Evolutionary conservation across 2,329 filamentous ascomycete species (phyloP).

Genomic region (Stachybotrys chartarum): DNA sequence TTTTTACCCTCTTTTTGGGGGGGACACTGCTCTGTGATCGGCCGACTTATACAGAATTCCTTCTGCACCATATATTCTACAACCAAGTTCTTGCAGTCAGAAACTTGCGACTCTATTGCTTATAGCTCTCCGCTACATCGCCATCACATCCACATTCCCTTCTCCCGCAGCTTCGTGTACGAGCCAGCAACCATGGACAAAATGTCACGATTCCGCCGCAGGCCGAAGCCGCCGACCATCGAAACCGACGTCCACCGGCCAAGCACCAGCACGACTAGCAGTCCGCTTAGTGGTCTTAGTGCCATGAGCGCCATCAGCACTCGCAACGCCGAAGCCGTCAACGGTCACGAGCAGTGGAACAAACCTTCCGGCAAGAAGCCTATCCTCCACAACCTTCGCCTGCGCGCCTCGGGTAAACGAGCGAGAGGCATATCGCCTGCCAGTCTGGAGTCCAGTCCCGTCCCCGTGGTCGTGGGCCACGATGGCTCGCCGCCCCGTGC

Average conservation of each 20-base stretch:
- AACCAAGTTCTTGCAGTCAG: background rate
- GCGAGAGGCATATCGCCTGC: conserved; percentile 33
- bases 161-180: background rate
- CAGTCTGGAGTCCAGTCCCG: conserved; percentile 19
- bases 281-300: conserved; percentile 18
- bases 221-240: conserved; percentile 35
- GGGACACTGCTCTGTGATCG: too few relatives aligned
- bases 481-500: conserved; percentile 23
- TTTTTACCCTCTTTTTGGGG: too few relatives aligned
- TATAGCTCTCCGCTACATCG: background rate
- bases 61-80: too few relatives aligned
- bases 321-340: conserved; percentile 8
- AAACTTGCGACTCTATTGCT: background rate
- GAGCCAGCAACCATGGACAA: conserved; percentile 27
- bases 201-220: conserved; percentile 34
- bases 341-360: conserved; percentile 8
- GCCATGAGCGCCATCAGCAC: conserved; percentile 12
- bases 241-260: conserved; percentile 29
- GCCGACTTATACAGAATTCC: too few relatives aligned
- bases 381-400: conserved; percentile 36
- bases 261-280: conserved; percentile 17
- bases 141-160: background rate
- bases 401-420: conserved; percentile 37
- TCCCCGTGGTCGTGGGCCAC: conserved; percentile 25
- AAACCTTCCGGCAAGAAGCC: conserved; percentile 23